Base-by-base conservation (phyloP, 805 yeast genomes). In the Ogataea ramenticola region DNA sequence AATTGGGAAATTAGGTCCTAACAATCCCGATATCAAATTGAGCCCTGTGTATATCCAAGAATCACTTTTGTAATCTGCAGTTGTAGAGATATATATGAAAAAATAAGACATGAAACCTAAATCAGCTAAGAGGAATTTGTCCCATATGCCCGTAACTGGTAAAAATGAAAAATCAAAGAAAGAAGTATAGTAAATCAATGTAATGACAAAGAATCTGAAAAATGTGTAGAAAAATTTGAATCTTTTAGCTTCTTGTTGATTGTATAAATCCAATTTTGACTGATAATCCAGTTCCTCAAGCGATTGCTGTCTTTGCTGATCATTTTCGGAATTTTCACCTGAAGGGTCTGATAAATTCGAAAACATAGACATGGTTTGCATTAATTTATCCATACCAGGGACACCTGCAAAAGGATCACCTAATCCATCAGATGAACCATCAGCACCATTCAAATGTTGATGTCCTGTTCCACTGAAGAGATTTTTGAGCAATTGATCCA, bases 81-180 rank as follows among this genome's bases (percentile, higher is more conserved):
- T 46, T 42, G 15, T 51, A 27, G 54, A 22, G 39, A 43, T 34
- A 17, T 42, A 10, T 48, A 48, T 14, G 49, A 52, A 26, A 36
- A 39, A 39, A 41, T 41, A 20, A 49, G 43, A 35, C 51, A 53
- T 5, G 49, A 14, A 1, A 0, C 45, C 14, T 11, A 56, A 36
- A 43, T 62, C 65, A 19, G 55, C 38, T 2, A 49, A 24, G 8
- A 53, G 26, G 41, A 62, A 62, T 15, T 30, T 39, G 27, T 24
- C 47, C 60, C 61, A 58, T 36, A 60, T 53, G 22, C 39, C 39
- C 4, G 50, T 36, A n/a, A 19, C 26, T 15, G 37, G 36, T 14
- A 35, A 17, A 32, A 9, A 9, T 17, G 17, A 5, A 16, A 31
- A 32, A 37, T 42, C 46, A 35, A 26, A 36, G 32, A 49, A 34